Conservation (phyloP, 225 moss, liverwort and hornwort genomes). For the Pleurozium schreberi region DNA sequence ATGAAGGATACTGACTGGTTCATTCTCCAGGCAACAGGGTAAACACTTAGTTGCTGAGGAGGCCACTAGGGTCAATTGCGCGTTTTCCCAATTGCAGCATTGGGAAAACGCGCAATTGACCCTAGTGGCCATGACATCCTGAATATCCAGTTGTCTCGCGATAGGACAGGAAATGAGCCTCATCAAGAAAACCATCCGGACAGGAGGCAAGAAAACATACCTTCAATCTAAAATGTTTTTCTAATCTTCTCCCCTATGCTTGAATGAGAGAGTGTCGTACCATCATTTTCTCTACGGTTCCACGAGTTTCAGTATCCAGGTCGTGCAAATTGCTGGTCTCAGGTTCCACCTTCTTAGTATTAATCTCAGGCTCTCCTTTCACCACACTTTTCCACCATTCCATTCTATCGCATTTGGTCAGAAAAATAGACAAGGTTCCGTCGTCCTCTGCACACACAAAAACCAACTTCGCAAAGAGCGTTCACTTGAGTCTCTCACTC, state of each 20-base stretch:
- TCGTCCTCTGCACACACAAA: conserved; percentile 26
- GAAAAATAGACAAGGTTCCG: conserved; percentile 44
- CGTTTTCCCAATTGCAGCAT: background rate
- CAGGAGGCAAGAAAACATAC: background rate
- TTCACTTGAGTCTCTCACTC: background rate
- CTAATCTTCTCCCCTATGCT: background rate
- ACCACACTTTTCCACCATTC: conserved; percentile 73
- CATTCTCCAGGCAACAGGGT: background rate
- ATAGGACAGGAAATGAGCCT: background rate
- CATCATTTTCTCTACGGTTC: conserved; percentile 90
- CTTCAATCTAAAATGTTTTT: background rate
- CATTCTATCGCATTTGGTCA: conserved; percentile 55
- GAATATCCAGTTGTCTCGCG: background rate
- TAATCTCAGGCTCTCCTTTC: conserved; percentile 61
- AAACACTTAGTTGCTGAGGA: background rate
- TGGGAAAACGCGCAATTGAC: background rate
- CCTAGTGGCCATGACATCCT: background rate
- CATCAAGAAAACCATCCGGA: background rate
- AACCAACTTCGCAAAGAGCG: background rate
- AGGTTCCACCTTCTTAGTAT: conserved; percentile 77
- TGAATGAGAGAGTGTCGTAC: background rate
- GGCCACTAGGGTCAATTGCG: too few species aligned
- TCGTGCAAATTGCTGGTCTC: conserved; percentile 72
- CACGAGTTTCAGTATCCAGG: conserved; percentile 53
- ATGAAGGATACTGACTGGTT: background rate